Evolutionary conservation across 495 filamentous ascomycete species (phyloP), one percentile per base, ranked within the genome.

Genomic region (Penicillium subrubescens): DNA sequence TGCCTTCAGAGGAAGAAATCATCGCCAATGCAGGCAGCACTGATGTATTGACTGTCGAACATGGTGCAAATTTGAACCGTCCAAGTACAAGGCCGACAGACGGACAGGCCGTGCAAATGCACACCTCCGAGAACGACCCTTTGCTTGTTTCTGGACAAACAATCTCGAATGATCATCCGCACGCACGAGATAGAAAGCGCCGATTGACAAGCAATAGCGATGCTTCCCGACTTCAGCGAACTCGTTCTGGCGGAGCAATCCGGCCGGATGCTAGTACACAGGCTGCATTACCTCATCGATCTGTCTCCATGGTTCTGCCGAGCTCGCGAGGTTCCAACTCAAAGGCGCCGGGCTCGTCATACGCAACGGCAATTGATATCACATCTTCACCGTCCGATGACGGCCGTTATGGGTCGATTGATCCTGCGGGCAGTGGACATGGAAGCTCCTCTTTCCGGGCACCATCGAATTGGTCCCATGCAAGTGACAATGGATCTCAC

Each of bases 171-270:
- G 46, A 15, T 19, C 48, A 50, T 37, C 12, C 11, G 2, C 61
- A 71, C n/a, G 41, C 70, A 60, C 60, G 70, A 29, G 77, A 79
- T 57, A 74, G 79, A 23, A 81, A 82, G 62, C 71, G 79, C 48
- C 73, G 78, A 34, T 57, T 81, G 56, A 74, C 74, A 11, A 72
- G 71, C 55, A 60, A 70, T 43, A 68, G 72, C 14, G 67, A 73
- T 6, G 68, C 71, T 54, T 65, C 58, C n/a, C 68, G 70, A 41
- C 52, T 68, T 46, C 72, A 73, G 65, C 68, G 71, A 41, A 63
- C 65, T 37, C 64, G 60, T 25, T 69, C 71, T 37, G 68, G 68
- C 23, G 70, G 64, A 56, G 64, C 48, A 56, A 66, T 56, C 51
- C 66, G 62, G 57, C 62, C 31, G 17, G 50, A 60, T 8, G 50